Base-by-base conservation (phyloP, 495 filamentous ascomycete genomes). In the Xylaria intraflava region DNA sequence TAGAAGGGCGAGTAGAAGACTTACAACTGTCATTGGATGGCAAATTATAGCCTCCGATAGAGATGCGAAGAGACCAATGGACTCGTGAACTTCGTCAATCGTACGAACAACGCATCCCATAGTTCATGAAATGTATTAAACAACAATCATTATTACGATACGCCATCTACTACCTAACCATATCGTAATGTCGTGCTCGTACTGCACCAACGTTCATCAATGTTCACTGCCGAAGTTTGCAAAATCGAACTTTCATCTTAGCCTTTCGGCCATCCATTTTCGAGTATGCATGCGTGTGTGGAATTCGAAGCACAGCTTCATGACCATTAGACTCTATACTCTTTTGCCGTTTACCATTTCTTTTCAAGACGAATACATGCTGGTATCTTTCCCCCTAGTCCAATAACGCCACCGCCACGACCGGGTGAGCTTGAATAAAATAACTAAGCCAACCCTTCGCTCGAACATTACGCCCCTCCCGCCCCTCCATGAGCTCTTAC, bases 361-460 rank as follows among this genome's bases (percentile, higher is more conserved):
- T 35, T 46, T 48, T 42, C 43, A 48, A 42, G 14, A 47, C 35
- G 33, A 48, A 49, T 38, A 49, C 22, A 54, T 46, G 20, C 27
- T 55, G 52, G 52, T 55, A 55, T 55, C 38, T 33, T 42, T 49
- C 16, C 45, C 52, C 38, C 24, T 55, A 55, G 17, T 55, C 44
- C 45, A 55, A 42, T 46, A 55, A 49, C 45, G 35, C 45, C 52
- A 41, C 27, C 49, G 52, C 35, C 39, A 41, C 47, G 43, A 20
- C 17, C 23, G 3, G n/a, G 16, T 17, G 9, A 47, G 19, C 33
- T 10, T 29, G 3, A 54, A 16, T 19, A 17, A 35, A 26, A 31
- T 9, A 16, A n/a, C 20, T 3, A 43, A 22, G 24, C 19, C 8
- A 27, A 11, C 29, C 12, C 36, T 24, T 49, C 40, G 20, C 7